phyloP scores from a whole-genome alignment of 768 basidiomycete genomes.

The Krasilnikovozyma curviuscula region DNA sequence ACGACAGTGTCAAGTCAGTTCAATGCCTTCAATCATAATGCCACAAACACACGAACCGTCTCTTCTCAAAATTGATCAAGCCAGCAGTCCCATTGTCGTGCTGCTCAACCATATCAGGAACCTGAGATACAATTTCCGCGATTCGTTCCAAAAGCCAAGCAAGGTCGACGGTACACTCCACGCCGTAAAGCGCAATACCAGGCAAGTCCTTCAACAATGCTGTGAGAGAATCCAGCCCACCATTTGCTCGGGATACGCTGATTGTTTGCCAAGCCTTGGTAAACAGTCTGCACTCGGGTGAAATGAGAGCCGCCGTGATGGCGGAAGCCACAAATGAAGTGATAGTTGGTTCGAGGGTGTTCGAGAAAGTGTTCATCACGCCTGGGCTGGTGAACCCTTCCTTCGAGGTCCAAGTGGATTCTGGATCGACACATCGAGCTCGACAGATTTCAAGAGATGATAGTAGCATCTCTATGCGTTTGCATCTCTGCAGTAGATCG shows the following conservation, averaged over 20 bases:
- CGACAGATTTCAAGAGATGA: constrained; percentile 57
- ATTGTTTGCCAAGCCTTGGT: constrained; percentile 59
- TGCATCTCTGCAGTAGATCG: constrained; percentile 44
- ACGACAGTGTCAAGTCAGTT: not conserved
- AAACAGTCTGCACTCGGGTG: constrained; percentile 59
- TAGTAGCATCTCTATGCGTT: constrained; percentile 52
- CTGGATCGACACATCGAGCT: constrained; percentile 26
- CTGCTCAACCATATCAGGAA: constrained; percentile 45
- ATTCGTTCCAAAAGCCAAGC: constrained; percentile 69
- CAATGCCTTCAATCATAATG: constrained; percentile 12
- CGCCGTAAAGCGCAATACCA: constrained; percentile 27
- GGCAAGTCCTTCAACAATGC: constrained; percentile 37
- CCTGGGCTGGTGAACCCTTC: constrained; percentile 29
- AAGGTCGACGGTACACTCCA: constrained; percentile 48
- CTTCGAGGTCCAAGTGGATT: constrained; percentile 19
- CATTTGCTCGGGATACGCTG: constrained; percentile 39
- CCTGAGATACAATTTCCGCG: constrained; percentile 51
- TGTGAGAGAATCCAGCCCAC: constrained; percentile 41
- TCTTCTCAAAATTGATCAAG: constrained; percentile 63
- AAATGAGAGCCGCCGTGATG: constrained; percentile 52
- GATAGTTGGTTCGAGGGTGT: constrained; percentile 42
- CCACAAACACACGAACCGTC: constrained; percentile 36
- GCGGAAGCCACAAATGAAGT: constrained; percentile 67
- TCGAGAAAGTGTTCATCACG: constrained; percentile 20
- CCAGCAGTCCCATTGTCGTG: constrained; percentile 36